These are phyloP conservation scores for Piromyces sp. DNA, from an alignment of 192 early-diverging fungal genomes.

Conservation along the genomic window DNA sequence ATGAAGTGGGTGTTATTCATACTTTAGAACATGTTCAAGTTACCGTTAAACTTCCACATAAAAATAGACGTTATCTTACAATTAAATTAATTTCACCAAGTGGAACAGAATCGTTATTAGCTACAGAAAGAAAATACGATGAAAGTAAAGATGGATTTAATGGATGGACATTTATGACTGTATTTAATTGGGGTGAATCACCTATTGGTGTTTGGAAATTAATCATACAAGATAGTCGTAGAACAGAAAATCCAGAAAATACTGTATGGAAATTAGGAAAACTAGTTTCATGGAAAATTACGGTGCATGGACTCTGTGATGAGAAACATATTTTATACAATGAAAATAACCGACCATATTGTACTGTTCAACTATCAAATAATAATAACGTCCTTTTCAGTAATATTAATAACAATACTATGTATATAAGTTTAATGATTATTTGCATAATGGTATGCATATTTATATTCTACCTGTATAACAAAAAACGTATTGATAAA, in stretches of 20 bases:
- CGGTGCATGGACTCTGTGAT: background rate
- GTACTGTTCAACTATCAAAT: background rate
- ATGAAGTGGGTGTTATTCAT: background rate
- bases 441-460: background rate
- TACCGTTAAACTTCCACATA: constrained; percentile 63
- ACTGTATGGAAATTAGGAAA: background rate
- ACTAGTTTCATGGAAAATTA: background rate
- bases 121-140: constrained; percentile 18
- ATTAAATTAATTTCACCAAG: constrained; percentile 15
- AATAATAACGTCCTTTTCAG: background rate
- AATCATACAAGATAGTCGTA: background rate
- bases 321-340: background rate
- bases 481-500: background rate
- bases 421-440: background rate
- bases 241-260: background rate
- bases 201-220: constrained; percentile 22
- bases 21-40: constrained; percentile 81
- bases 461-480: background rate
- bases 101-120: constrained; percentile 21
- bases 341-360: background rate
- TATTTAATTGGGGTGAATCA: constrained; percentile 25
- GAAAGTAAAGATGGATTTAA: constrained; percentile 16
- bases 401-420: background rate
- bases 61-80: constrained; percentile 15
- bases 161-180: constrained; percentile 37